Conservation (phyloP, 495 filamentous ascomycete species). For the Glutinoglossum americanum region DNA sequence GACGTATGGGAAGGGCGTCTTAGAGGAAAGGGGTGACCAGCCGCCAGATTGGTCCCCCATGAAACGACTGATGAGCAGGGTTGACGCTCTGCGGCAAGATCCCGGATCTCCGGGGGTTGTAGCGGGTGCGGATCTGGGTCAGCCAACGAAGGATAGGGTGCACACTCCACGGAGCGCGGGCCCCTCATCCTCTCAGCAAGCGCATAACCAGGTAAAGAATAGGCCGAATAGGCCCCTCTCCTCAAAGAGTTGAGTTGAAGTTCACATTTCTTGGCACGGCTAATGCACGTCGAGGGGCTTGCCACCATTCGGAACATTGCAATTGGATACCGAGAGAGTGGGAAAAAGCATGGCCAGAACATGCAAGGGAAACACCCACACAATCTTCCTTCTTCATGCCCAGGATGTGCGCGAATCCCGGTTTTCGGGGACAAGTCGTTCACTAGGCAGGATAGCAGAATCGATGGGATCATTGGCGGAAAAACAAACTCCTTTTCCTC, state of each 20-base stretch:
- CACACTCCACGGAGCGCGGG: no score
- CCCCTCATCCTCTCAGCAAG: no score
- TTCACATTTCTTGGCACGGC: background rate
- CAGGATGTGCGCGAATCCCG: no score
- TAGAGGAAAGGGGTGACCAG: background rate
- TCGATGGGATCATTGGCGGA: no score
- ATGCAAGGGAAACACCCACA: background rate
- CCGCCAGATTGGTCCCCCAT: background rate
- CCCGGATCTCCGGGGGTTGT: background rate
- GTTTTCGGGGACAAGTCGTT: no score
- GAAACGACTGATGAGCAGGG: background rate
- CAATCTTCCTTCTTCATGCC: background rate
- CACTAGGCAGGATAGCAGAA: no score
- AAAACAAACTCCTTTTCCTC: no score
- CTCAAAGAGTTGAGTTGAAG: background rate
- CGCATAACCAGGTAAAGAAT: no score
- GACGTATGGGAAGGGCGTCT: background rate
- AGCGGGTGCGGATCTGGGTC: no score
- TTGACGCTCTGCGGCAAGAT: background rate
- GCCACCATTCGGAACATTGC: background rate
- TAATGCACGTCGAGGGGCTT: background rate
- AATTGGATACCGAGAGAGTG: background rate
- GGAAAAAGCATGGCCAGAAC: background rate
- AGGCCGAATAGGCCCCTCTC: background rate
- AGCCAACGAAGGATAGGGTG: no score